Evolutionary conservation across 306 rosid species (phyloP), one percentile per base, ranked within the genome.

Genomic region (Prunus armeniaca): DNA sequence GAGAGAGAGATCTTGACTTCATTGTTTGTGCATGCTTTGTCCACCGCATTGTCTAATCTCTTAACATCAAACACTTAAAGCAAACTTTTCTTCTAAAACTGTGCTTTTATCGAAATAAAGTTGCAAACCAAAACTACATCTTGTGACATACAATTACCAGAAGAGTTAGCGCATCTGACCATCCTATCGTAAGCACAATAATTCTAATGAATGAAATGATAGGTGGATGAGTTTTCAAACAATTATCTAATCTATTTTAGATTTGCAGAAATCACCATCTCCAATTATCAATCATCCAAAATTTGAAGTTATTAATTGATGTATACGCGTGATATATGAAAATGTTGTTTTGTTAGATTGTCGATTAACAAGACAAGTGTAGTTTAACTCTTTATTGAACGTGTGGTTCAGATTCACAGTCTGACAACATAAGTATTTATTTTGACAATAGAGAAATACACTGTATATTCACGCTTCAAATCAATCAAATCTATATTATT

Each of bases 21-120:
- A 50, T 20, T 71, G 76, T 71, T 71, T 55, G 65, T 15, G 54
- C 65, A 30, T 71, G 76, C 9, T 13, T 28, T 51, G 63, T 52
- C 63, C 46, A 14, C 58, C 63, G 4, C 74, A 1, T 12, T 52
- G 52, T 54, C 27, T 19, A 65, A 65, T 65, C 69, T 65, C 49
- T 32, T 32, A 32, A 18, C 24, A 15, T 27, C 66, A 38, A 51
- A 51, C 66, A 61, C 12, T 27, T 32, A 4, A 34, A 19, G 8
- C 12, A 34, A 65, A n/a, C 47, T 65, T 63, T 34, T 17, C 47
- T 34, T 62, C 5, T 11, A 27, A 27, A 15, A 9, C 27, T n/a
- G 11, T 28, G 19, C 20, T 62, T 28, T 62, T 62, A 27, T 22
- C 20, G 5, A 56, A 20, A 56, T n/a, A 8, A 56, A 56, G 28